These are phyloP conservation scores for Grigorovia jiainica DNA, from an alignment of 805 yeast genomes.

Conservation along the genomic window DNA sequence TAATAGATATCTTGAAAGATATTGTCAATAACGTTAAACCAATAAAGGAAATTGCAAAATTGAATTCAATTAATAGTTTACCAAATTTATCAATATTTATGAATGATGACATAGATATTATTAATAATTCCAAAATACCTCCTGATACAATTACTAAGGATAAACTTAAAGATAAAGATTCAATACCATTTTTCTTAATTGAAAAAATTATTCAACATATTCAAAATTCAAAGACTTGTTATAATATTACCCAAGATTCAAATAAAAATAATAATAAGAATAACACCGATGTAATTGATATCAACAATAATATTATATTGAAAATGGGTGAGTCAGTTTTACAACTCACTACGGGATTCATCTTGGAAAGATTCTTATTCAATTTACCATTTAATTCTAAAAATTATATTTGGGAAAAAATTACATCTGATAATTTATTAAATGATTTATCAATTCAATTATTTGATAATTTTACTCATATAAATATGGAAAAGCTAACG, in stretches of 20 bases:
- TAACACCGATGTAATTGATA: constrained; percentile 29
- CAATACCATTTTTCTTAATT: constrained; percentile 18
- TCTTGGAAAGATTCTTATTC: constrained; percentile 45
- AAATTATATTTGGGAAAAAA: constrained; percentile 39
- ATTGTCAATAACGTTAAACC: constrained; percentile 18
- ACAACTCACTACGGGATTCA: constrained; percentile 44
- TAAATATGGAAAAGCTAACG: background rate
- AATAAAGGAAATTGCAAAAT: constrained; percentile 15
- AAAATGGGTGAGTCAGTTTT: constrained; percentile 50
- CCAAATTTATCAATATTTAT: constrained; percentile 3
- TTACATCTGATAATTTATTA: constrained; percentile 32
- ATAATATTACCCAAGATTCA: constrained; percentile 9
- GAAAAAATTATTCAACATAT: constrained; percentile 38
- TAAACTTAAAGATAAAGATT: background rate
- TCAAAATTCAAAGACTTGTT: constrained; percentile 57
- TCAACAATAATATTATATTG: constrained; percentile 37
- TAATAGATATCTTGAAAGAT: constrained; percentile 7
- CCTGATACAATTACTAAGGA: background rate
- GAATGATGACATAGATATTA: background rate
- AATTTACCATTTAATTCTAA: constrained; percentile 36
- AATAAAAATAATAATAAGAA: background rate
- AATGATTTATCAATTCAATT: constrained; percentile 17
- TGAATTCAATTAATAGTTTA: background rate
- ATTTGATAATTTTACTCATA: constrained; percentile 10
- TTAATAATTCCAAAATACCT: background rate